Conservation (phyloP, 2,329 filamentous ascomycete genomes). For the Ophiosphaerella herpotricha region DNA sequence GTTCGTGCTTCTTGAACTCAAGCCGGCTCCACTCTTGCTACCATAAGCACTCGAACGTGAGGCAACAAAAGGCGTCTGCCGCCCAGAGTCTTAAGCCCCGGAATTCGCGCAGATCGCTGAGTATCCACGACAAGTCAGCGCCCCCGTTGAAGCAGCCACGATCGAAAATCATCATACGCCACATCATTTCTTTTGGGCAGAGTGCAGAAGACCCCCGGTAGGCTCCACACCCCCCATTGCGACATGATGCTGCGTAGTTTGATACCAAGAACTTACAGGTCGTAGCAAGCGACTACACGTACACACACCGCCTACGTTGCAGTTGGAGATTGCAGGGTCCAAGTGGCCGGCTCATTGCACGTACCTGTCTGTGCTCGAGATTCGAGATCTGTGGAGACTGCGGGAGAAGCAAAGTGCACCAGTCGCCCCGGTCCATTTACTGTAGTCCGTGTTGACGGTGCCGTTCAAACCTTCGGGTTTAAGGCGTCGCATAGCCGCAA, state of each 20-base stretch:
- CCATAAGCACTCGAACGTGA: conserved; percentile 14
- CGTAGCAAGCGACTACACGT: conserved; percentile 29
- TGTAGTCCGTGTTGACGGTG: conserved; percentile 27
- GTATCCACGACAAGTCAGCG: conserved; percentile 33
- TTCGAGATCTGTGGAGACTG: conserved; percentile 45
- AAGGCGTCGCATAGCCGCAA: conserved; percentile 39
- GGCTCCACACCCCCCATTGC: conserved; percentile 36
- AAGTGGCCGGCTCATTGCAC: conserved; percentile 23
- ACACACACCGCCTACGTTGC: conserved; percentile 36
- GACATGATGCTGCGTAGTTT: conserved; percentile 29
- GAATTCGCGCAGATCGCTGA: conserved; percentile 37
- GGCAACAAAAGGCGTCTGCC: conserved; percentile 20
- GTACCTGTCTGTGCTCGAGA: conserved; percentile 42
- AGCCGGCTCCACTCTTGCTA: conserved; percentile 7
- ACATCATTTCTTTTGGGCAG: conserved; percentile 38
- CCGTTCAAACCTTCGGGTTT: conserved; percentile 36
- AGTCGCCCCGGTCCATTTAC: conserved; percentile 22
- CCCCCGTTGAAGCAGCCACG: conserved; percentile 41
- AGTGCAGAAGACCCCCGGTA: conserved; percentile 44
- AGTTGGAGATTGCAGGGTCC: conserved; percentile 32
- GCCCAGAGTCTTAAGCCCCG: conserved; percentile 30
- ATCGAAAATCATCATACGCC: conserved; percentile 36
- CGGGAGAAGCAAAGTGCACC: conserved; percentile 45
- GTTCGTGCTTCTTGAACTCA: conserved; percentile 5
- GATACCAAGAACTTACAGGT: conserved; percentile 41